Evolutionary conservation across 768 basidiomycete genomes (phyloP).

Genomic region (Guyanaporus albipodus): DNA sequence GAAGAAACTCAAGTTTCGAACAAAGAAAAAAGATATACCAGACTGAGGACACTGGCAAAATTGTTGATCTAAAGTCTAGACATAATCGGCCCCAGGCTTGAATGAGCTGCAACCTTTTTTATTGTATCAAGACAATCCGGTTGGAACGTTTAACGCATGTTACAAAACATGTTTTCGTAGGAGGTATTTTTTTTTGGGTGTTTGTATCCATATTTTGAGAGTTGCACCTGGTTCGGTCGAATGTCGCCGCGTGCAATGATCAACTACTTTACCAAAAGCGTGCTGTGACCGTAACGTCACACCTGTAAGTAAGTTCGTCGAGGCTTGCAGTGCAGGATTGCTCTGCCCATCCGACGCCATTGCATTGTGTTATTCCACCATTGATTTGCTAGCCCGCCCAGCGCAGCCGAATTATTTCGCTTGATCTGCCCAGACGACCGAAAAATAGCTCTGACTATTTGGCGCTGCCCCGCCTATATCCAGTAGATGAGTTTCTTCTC

Average conservation of each 20-base stretch:
- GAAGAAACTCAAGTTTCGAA: too few relatives aligned
- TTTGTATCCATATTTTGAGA: too few relatives aligned
- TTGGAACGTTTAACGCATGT: too few relatives aligned
- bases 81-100: too few relatives aligned
- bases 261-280: slow-evolving; percentile 32
- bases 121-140: too few relatives aligned
- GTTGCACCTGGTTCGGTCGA: slow-evolving; percentile 6
- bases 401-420: slow-evolving; percentile 5
- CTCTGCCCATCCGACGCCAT: slow-evolving; percentile 24
- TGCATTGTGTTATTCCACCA: slow-evolving; percentile 8
- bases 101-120: too few relatives aligned
- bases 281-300: slow-evolving; percentile 37
- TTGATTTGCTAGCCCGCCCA: slow-evolving; percentile 7
- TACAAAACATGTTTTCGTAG: too few relatives aligned
- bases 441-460: slow-evolving; percentile 7
- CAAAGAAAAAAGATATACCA: too few relatives aligned
- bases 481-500: slow-evolving; percentile 14
- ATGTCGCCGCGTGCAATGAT: slow-evolving; percentile 24
- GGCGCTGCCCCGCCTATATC: slow-evolving; percentile 3
- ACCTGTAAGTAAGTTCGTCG: slow-evolving; percentile 35
- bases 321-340: slow-evolving; percentile 24
- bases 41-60: too few relatives aligned
- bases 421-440: slow-evolving; percentile 11
- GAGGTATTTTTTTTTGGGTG: too few relatives aligned
- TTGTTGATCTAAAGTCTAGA: too few relatives aligned